Base-by-base conservation (phyloP, 805 yeast species). In the Ogataea corticis region DNA sequence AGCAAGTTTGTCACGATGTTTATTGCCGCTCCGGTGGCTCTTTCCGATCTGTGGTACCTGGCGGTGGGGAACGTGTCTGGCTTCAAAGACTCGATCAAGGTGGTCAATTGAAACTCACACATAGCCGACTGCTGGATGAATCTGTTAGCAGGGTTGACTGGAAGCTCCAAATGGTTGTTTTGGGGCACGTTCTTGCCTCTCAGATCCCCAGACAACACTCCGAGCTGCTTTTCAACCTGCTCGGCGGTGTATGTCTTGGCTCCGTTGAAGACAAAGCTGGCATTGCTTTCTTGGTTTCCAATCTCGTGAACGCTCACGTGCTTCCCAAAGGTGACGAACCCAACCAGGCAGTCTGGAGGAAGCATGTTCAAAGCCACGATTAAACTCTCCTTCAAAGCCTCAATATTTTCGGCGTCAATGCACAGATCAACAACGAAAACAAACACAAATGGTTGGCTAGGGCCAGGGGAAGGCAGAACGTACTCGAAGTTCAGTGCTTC, bases 1-100 rank as follows among this genome's bases (percentile, higher is more conserved):
- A 75, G 33, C 52, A 74, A 40, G 58, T 65, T 55, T 49, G 69
- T 32, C 54, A 76, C 67, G 66, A 82, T 63, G 46, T 74, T 76
- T 18, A 83, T 51, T 3, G 87, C 87, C 38, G 77, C 58, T 2
- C 88, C 89, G 0, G 85, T 80, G 16, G 80, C 69, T 52, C 87
- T 70, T 33, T 70, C 66, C 3, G 73, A 67, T 56, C 89, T 72
- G 48, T 73, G 72, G 44, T 67, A 70, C 37, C 67, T 66, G 13
- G 52, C 56, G 36, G 67, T 67, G 2, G 79, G 77, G 63, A 82
- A 83, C 1, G 71, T 55, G 53, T 82, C 83, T 3, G 69, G 61
- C 11, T 64, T 57, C 38, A 83, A 60, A 17, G 65, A 69, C 44
- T 81, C 83, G 28, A 83, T 60, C 21, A 82, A 69, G 12, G 64